A percentile compares a stretch with the other conserved stretches of the same genome.
These are phyloP conservation scores for Kluyveromyces aestuarii DNA, from an alignment of 805 yeast species.

Conservation along the genomic window DNA sequence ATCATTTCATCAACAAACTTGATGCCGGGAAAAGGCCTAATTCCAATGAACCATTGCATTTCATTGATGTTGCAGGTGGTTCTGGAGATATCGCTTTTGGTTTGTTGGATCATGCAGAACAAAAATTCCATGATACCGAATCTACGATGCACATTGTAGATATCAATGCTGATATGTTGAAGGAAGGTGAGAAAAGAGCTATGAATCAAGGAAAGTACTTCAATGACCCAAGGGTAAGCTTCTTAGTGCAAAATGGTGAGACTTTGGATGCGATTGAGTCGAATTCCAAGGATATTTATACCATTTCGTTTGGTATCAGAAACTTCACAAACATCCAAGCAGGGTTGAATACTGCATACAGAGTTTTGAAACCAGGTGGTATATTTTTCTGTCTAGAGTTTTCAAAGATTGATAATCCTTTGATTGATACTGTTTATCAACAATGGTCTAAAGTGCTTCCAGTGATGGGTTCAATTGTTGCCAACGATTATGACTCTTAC, in stretches of 20 bases:
- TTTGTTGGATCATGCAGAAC: constrained; percentile 80
- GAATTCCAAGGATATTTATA: constrained; percentile 87
- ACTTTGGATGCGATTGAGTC: constrained; percentile 72
- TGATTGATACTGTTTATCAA: constrained; percentile 68
- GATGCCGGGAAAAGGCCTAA: constrained; percentile 95
- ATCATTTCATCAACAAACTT: constrained; percentile 74
- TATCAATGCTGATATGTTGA: constrained; percentile 92
- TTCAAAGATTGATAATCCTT: constrained; percentile 77
- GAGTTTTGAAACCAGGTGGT: constrained; percentile 96
- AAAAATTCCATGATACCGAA: constrained; percentile 60
- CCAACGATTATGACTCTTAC: constrained; percentile 92
- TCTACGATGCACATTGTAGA: constrained; percentile 88
- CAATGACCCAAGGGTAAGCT: constrained; percentile 51
- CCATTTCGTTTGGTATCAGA: constrained; percentile 95
- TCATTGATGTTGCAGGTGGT: constrained; percentile 97
- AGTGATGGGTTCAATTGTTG: constrained; percentile 89
- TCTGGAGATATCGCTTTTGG: constrained; percentile 98
- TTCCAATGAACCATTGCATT: constrained; percentile 62
- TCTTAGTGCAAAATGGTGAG: constrained; percentile 91
- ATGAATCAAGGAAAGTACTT: constrained; percentile 47
- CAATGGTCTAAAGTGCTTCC: constrained; percentile 86
- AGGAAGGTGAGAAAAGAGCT: constrained; percentile 80
- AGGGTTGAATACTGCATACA: constrained; percentile 89
- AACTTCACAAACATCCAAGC: constrained; percentile 93
- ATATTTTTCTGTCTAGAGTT: constrained; percentile 94